These are phyloP conservation scores for Lactarius hengduanensis DNA, from an alignment of 768 basidiomycete species.

Conservation along the genomic window DNA sequence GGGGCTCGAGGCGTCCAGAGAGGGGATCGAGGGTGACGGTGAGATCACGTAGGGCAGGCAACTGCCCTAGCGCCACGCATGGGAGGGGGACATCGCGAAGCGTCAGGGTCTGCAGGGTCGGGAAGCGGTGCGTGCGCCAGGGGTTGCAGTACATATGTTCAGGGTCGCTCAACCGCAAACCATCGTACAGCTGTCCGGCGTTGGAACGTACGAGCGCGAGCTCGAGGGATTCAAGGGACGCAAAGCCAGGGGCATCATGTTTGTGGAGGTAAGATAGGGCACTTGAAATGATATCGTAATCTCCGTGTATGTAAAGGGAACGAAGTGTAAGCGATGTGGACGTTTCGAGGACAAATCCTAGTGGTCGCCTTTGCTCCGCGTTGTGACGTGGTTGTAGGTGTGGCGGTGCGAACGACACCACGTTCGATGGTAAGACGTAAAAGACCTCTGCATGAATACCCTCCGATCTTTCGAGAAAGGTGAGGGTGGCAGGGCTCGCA, in stretches of 20 bases:
- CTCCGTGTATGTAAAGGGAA: constrained; percentile 14
- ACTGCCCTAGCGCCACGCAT: constrained; percentile 15
- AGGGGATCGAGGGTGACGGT: constrained; percentile 13
- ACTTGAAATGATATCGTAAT: constrained; percentile 7
- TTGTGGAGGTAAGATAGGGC: constrained; percentile 18
- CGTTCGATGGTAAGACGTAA: neutral
- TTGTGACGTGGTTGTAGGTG: neutral
- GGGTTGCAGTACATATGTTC: constrained; percentile 4
- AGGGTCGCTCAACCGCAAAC: constrained; percentile 2
- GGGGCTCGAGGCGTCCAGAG: constrained; percentile 9
- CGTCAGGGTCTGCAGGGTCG: constrained; percentile 14
- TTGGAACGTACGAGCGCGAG: constrained; percentile 3
- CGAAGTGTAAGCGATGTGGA: constrained; percentile 7
- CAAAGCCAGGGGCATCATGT: neutral
- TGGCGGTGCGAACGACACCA: neutral
- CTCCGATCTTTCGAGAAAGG: constrained; percentile 13
- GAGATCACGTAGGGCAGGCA: constrained; percentile 23
- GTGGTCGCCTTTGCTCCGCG: neutral
- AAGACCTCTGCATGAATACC: constrained; percentile 14
- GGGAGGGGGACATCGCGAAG: constrained; percentile 22
- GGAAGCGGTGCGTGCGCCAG: constrained; percentile 18
- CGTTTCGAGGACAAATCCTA: neutral
- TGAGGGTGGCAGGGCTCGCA: constrained; percentile 7
- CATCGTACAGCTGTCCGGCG: constrained; percentile 7
- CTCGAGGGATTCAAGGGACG: constrained; percentile 19